Conservation (phyloP, 441 rosid species). For the Erodium chrysanthum region DNA sequence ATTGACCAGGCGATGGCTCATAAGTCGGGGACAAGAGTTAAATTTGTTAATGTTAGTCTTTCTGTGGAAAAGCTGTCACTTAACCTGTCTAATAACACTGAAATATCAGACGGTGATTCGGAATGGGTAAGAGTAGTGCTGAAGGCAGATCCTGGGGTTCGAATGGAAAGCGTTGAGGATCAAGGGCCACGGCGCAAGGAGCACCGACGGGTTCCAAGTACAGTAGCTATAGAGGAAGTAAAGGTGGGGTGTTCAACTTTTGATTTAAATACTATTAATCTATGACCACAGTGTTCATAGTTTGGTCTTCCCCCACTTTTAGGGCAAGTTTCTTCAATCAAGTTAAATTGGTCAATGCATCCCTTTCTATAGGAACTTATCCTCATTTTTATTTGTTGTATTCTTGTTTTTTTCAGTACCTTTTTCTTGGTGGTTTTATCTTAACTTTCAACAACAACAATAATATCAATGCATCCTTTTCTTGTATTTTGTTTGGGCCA, state of each 20-base stretch:
- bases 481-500: not conserved
- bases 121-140: conserved; percentile 92
- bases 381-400: too few species aligned
- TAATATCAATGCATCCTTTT: not conserved
- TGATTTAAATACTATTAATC: conserved; percentile 7
- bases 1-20: conserved; percentile 98
- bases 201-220: conserved; percentile 99
- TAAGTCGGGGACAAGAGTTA: conserved; percentile 56
- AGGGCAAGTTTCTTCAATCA: not conserved
- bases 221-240: conserved; percentile 95
- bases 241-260: conserved; percentile 45
- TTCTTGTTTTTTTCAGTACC: not conserved
- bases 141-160: conserved; percentile 64
- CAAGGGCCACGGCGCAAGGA: conserved; percentile 62
- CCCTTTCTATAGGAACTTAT: not conserved
- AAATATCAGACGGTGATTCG: conserved; percentile 36
- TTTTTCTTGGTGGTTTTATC: not conserved
- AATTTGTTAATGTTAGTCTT: conserved; percentile 59
- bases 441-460: not conserved
- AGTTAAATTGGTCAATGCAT: not conserved
- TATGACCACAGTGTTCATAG: not conserved
- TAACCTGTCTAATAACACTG: conserved; percentile 24
- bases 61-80: conserved; percentile 42
- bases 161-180: conserved; percentile 64
- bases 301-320: not conserved